A percentile compares a stretch with the other conserved stretches of the same genome.
phyloP scores from a whole-genome alignment of 306 rosid species.

The Ormosia semicastrata region DNA sequence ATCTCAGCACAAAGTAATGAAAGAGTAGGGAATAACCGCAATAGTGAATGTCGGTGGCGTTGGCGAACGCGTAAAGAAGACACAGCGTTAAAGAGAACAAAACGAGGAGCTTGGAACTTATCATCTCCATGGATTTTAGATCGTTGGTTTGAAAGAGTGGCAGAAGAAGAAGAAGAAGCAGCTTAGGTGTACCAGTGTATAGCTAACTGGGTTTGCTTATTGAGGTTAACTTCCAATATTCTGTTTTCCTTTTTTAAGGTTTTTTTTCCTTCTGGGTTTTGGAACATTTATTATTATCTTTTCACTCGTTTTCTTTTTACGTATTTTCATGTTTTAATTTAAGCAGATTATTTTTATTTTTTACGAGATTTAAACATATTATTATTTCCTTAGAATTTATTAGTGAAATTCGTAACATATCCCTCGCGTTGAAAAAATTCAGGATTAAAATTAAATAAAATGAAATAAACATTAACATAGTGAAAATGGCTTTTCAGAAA shows the following conservation, averaged over 20 bases:
- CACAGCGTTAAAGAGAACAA: constrained; percentile 33
- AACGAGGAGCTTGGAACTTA: constrained; percentile 23
- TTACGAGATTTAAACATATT: no score
- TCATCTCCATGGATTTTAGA: constrained; percentile 31
- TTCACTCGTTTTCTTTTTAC: no score
- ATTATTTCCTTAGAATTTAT: no score
- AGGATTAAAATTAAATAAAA: no score
- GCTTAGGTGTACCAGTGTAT: neutral
- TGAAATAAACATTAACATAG: no score
- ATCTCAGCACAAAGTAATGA: neutral
- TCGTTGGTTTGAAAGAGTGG: neutral
- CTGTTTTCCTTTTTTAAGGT: neutral
- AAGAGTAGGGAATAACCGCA: constrained; percentile 18
- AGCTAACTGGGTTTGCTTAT: neutral
- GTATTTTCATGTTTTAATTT: no score
- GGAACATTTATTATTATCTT: no score
- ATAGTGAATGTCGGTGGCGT: constrained; percentile 40
- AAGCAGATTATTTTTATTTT: no score
- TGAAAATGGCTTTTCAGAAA: no score
- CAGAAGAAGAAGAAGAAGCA: neutral
- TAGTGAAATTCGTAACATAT: no score
- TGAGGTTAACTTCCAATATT: neutral
- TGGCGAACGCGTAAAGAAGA: constrained; percentile 37
- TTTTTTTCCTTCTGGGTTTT: no score
- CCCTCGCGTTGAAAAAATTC: no score